phyloP scores from a whole-genome alignment of 345 rosid genomes.

The Anastatica hierochuntica region DNA sequence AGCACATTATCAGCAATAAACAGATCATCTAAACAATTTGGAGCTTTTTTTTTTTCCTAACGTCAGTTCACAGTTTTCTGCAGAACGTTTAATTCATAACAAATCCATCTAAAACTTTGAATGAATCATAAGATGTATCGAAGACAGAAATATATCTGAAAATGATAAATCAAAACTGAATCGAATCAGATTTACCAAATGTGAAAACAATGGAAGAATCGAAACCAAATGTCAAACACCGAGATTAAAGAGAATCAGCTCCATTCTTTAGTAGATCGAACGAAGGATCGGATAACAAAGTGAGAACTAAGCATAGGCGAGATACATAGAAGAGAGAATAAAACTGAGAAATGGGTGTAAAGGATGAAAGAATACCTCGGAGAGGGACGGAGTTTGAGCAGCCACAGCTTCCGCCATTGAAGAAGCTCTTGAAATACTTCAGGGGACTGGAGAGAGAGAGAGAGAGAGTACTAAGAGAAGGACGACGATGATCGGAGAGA shows the following conservation, averaged over 20 bases:
- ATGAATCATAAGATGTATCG: neutral
- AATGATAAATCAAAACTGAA: too few species aligned
- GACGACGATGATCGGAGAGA: conserved; percentile 18
- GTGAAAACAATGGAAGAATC: neutral
- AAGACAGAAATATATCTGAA: neutral
- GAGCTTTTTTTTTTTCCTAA: too few species aligned
- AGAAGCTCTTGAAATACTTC: conserved; percentile 12
- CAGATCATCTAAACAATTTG: too few species aligned
- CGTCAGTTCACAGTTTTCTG: neutral
- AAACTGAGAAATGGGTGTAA: too few species aligned
- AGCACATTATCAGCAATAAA: too few species aligned
- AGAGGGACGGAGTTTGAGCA: conserved; percentile 34
- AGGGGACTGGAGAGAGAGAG: neutral
- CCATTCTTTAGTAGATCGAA: neutral
- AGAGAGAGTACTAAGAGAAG: too few species aligned
- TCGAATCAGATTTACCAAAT: neutral
- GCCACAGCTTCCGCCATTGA: conserved; percentile 53
- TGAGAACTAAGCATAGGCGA: neutral
- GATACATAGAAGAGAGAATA: too few species aligned
- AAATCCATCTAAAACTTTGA: neutral
- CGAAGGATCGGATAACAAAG: neutral
- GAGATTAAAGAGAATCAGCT: neutral
- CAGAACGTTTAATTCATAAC: too few species aligned
- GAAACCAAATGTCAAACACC: too few species aligned
- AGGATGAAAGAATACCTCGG: too few species aligned